Percentiles rank a stretch among this genome's conserved stretches.
Evolutionary conservation across 345 rosid genomes (phyloP).

Genomic region (Eutrema heterophyllum): DNA sequence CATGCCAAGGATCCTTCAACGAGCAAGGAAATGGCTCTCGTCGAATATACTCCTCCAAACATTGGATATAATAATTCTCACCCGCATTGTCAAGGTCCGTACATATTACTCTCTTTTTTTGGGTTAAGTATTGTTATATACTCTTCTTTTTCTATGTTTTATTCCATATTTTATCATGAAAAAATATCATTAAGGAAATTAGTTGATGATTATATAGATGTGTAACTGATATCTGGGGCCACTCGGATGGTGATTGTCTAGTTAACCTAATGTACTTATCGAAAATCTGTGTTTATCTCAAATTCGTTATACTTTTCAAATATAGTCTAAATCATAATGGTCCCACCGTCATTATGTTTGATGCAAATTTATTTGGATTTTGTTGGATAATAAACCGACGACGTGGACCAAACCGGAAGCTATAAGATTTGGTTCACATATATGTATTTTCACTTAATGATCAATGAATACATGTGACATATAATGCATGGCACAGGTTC

Average conservation of each 20-base stretch:
- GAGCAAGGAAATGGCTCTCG: constrained; percentile 52
- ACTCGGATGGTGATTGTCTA: background rate
- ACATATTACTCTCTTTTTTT: background rate
- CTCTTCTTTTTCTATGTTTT: background rate
- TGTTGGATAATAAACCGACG: background rate
- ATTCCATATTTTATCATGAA: background rate
- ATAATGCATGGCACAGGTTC: constrained; percentile 28
- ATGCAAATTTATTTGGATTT: constrained; percentile 28
- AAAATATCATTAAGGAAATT: constrained; percentile 12
- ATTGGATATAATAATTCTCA: constrained; percentile 28
- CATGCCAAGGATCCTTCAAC: constrained; percentile 36
- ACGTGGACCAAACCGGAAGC: constrained; percentile 10
- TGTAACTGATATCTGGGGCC: constrained; percentile 18
- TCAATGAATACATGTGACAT: constrained; percentile 9
- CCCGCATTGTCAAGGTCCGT: constrained; percentile 44
- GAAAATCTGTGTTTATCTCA: constrained; percentile 22
- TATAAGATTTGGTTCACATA: constrained; percentile 19
- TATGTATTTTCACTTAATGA: background rate
- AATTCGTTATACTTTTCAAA: background rate
- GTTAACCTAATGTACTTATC: constrained; percentile 24
- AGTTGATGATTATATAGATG: background rate
- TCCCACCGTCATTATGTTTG: constrained; percentile 30
- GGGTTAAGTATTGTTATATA: background rate
- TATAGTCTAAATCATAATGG: constrained; percentile 20
- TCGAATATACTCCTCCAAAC: constrained; percentile 49